Percentiles rank a stretch among this genome's conserved stretches.
Conservation (phyloP, 202 grass and related monocot genomes). For the Setaria italica region DNA sequence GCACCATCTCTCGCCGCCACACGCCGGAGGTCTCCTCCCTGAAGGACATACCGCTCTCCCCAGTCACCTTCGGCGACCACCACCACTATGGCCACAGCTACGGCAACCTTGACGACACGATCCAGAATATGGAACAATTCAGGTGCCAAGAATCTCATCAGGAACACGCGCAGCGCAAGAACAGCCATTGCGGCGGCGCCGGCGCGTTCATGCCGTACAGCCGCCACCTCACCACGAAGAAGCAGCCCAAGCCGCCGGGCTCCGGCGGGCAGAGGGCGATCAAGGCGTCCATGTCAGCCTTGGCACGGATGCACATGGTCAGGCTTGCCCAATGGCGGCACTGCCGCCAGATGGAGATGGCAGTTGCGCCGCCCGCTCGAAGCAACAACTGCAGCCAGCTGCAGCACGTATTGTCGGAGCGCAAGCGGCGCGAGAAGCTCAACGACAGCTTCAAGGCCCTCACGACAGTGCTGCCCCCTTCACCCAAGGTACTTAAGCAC, state of each 20-base stretch:
- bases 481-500: constrained; percentile 33
- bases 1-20: neutral
- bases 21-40: constrained; percentile 8
- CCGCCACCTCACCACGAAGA: constrained; percentile 16
- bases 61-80: neutral
- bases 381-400: constrained; percentile 12
- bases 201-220: constrained; percentile 46
- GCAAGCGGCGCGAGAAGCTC: constrained; percentile 60
- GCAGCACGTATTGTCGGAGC: constrained; percentile 62
- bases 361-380: neutral
- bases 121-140: neutral
- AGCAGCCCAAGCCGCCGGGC: neutral
- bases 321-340: constrained; percentile 19
- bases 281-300: constrained; percentile 40
- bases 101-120: neutral
- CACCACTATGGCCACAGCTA: neutral
- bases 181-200: neutral
- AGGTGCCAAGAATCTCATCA: neutral
- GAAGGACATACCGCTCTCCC: neutral
- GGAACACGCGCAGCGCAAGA: constrained; percentile 4
- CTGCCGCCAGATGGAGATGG: constrained; percentile 33
- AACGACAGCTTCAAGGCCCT: constrained; percentile 61
- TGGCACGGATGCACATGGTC: constrained; percentile 25
- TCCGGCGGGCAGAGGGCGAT: constrained; percentile 52
- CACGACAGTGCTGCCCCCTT: constrained; percentile 41